Evolutionary conservation across 1,139 yeast species (phyloP), one percentile per base, ranked within the genome.

Genomic region (Candida gigantensis): DNA sequence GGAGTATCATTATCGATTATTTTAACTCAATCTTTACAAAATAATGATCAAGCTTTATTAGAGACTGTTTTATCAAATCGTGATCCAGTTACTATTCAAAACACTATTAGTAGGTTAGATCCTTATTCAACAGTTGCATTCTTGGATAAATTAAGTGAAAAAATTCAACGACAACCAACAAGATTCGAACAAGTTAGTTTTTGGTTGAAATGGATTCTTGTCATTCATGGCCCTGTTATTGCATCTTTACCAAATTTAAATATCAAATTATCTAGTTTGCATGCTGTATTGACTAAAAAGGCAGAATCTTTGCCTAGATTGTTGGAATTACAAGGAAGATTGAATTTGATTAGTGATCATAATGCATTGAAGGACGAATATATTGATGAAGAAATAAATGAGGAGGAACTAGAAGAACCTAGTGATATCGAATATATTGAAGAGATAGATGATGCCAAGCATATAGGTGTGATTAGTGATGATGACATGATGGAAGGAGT

Each of bases 121-220:
- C 78, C 96, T 1, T 63, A 79, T 1, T 68, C 85, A 36, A 92
- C 95, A 0, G 87, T 88, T 9, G 60, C 76, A 7, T 68, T 92
- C 30, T 68, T 94, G 45, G 96, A 90, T 54, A 74, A 90, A 51
- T 66, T 92, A 25, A 89, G 96, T 1, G 96, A 89, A 55, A 77
- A 87, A 57, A 78, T 88, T 42, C 83, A 90, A 8, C 77, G 94
- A 51, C 76, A 72, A 50, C 56, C 71, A 10, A 57, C 62, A 12
- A 77, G 88, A 48, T 89, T 89, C 45, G 86, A 84, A 26, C 83
- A 81, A 43, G 70, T 92, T 45, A 83, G 84, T 46, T 73, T 79
- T 34, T 92, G 99, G 99, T 81, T 90, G 47, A 87, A 90, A 58
- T 90, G 97, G 94, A 82, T 89, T 34, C 70, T 94, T 52, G 82